phyloP scores from a whole-genome alignment of 2,329 filamentous ascomycete species.

The Pseudocercospora fuligena region DNA sequence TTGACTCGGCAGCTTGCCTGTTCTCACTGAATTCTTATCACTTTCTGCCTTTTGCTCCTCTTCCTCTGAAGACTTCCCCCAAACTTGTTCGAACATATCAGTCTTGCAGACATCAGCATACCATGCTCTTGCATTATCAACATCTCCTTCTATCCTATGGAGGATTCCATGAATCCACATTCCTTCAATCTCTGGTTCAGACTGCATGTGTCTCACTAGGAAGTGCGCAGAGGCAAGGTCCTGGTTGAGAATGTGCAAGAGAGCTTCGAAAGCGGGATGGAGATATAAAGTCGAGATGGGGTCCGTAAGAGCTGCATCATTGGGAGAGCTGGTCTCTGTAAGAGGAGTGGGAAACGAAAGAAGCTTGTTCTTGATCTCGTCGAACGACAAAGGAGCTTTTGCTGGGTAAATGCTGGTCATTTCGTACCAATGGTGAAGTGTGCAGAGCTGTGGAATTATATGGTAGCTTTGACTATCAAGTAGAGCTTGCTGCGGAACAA shows the following conservation, averaged over 20 bases:
- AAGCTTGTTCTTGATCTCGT: constrained; percentile 37
- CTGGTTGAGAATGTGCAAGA: constrained; percentile 57
- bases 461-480: not conserved
- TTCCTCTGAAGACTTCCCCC: constrained; percentile 38
- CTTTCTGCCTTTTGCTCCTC: constrained; percentile 35
- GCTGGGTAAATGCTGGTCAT: constrained; percentile 19
- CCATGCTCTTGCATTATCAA: constrained; percentile 56
- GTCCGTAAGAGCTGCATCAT: constrained; percentile 33
- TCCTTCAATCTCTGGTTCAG: constrained; percentile 53
- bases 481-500: not conserved
- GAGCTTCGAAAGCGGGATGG: constrained; percentile 56
- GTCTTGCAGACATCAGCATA: constrained; percentile 50
- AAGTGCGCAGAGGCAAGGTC: constrained; percentile 59
- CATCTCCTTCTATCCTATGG: constrained; percentile 58
- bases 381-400: constrained; percentile 33
- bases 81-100: constrained; percentile 43
- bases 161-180: constrained; percentile 59
- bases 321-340: constrained; percentile 30
- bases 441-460: not conserved
- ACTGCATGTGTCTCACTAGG: constrained; percentile 58
- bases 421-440: not conserved
- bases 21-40: constrained; percentile 46
- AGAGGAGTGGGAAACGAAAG: constrained; percentile 36
- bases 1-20: constrained; percentile 32
- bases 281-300: constrained; percentile 39